Evolutionary conservation across 2,329 filamentous ascomycete species (phyloP), one percentile per base, ranked within the genome.

Genomic region (Colletotrichum graminicola): DNA sequence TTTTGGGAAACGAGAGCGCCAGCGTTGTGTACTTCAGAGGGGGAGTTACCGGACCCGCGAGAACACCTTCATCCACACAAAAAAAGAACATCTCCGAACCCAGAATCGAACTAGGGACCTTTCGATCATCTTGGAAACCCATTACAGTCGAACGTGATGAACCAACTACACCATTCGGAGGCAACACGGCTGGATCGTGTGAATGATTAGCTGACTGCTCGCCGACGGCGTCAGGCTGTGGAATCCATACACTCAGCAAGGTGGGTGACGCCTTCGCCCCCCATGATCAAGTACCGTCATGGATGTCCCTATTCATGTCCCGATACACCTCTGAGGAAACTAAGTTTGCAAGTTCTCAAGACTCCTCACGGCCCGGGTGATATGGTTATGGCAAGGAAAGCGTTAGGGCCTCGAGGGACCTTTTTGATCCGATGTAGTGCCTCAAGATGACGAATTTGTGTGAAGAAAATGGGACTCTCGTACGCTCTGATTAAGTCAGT

Each of bases 71-170:
- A 12, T 32, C 14, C 18, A n/a, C 4, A 36, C 21, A 34, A 51
- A 68, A 64, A 51, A 43, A 21, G 18, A 41, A 34, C 12, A 39
- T 68, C 61, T 32, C 34, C 61, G 43, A 51, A 41, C 29, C 60
- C 60, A 64, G 26, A 68, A 64, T 57, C 52, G 51, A 45, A 51
- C 43, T 45, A 68, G 66, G 26, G 21, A 36, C 61, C 45, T 67
- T 67, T 67, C 49, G 65, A 62, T 62, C 14, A 67, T 56, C 56
- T 62, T 56, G 49, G 29, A 39, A 56, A 55, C 52, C 57, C 49
- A 67, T 62, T 62, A 67, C 57, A 67, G 57, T 67, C 65, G 39
- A 66, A 55, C 67, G 55, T 66, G 67, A 70, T 66, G 18, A 60
- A 66, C 39, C 32, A 60, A 60, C 57, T 60, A 69, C 66, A 54